These are phyloP conservation scores for Solanum lycopersicoides DNA, from an alignment of 257 asterid genomes.

Conservation along the genomic window DNA sequence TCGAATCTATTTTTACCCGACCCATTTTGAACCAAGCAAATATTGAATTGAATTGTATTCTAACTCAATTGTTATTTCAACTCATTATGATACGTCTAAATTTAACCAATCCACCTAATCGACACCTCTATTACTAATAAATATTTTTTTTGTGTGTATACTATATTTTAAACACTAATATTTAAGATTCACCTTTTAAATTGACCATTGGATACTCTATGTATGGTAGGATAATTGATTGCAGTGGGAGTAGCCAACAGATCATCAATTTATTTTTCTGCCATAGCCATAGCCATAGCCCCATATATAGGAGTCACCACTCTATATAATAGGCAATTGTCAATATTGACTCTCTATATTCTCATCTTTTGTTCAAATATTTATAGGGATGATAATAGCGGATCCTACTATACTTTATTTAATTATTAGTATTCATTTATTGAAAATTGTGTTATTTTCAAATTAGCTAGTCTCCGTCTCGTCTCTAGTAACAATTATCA, in stretches of 20 bases:
- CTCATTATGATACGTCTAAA: fast-evolving
- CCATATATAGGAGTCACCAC: neutral
- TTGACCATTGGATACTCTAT: neutral
- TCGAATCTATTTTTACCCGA: too few relatives aligned
- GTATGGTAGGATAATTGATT: neutral
- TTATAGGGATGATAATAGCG: neutral
- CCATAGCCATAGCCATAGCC: neutral
- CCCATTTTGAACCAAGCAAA: too few relatives aligned
- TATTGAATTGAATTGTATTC: too few relatives aligned
- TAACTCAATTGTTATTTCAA: too few relatives aligned
- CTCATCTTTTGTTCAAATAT: neutral
- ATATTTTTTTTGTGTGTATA: neutral
- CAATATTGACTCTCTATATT: neutral
- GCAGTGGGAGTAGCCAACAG: neutral
- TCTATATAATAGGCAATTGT: neutral
- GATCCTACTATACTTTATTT: neutral
- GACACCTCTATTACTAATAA: too few relatives aligned
- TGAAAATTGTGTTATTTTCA: neutral
- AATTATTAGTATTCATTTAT: too few relatives aligned
- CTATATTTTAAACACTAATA: neutral
- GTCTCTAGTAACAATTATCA: neutral
- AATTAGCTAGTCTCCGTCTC: fast-evolving
- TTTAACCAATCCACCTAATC: too few relatives aligned
- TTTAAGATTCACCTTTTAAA: neutral
- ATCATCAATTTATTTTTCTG: neutral